These are phyloP conservation scores for Phoma sp. DNA, from an alignment of 2,329 filamentous ascomycete genomes.

Conservation along the genomic window DNA sequence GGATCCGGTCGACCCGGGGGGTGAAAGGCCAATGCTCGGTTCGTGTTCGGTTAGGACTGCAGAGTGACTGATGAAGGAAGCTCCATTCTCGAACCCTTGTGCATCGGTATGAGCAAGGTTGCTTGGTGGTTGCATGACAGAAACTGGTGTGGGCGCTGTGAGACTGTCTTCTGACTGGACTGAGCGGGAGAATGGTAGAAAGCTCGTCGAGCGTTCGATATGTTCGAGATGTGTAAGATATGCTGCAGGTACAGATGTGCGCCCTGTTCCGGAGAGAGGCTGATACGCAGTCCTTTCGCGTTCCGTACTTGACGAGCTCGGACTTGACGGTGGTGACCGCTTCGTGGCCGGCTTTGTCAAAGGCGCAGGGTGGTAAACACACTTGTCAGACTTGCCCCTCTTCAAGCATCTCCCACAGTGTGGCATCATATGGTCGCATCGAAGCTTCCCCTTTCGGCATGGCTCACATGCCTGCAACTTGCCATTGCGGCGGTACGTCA, in stretches of 20 bases:
- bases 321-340: slow-evolving; percentile 11
- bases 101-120: slow-evolving; percentile 6
- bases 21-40: slow-evolving; percentile 32
- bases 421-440: slow-evolving; percentile 47
- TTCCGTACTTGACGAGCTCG: slow-evolving; percentile 10
- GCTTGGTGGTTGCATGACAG: not conserved
- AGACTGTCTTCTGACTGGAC: not conserved
- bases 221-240: slow-evolving; percentile 8
- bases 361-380: slow-evolving; percentile 48
- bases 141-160: not conserved
- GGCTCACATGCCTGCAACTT: slow-evolving; percentile 49
- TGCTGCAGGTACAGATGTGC: not conserved
- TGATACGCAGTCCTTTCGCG: not conserved
- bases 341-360: slow-evolving; percentile 34
- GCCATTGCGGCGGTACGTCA: slow-evolving; percentile 45
- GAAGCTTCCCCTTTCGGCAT: slow-evolving; percentile 46
- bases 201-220: not conserved
- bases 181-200: not conserved
- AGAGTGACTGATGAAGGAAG: slow-evolving; percentile 35
- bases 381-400: slow-evolving; percentile 37
- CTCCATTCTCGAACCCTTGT: slow-evolving; percentile 18
- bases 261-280: not conserved
- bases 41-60: slow-evolving; percentile 42
- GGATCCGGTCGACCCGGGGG: slow-evolving; percentile 7
- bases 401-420: slow-evolving; percentile 43